Base-by-base conservation (phyloP, 2,329 filamentous ascomycete species). In the Colletotrichum truncatum region DNA sequence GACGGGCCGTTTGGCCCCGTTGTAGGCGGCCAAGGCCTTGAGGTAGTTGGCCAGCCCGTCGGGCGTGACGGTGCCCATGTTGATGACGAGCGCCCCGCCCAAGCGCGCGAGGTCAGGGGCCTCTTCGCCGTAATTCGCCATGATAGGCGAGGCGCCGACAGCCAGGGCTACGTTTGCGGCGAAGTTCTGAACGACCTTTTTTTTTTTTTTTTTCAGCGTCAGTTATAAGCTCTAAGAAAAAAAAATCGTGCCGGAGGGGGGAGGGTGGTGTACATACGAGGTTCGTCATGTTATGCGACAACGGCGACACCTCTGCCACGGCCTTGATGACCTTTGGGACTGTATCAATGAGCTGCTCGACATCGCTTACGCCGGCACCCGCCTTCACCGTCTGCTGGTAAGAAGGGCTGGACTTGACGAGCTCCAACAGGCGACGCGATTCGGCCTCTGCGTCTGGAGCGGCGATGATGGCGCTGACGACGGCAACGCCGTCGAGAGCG, bases 261-360 rank as follows among this genome's bases (percentile, higher is more conserved):
- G 30, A 21, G 12, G 6, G 2, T 12, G 8, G 0, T 14, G 4
- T 4, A 62, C 74, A 53, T 68, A 83, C 95, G 55, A 94, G 85
- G 76, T 98, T 98, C 56, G 96, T 98, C 93, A 98, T 98, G 79
- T 97, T 98, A 80, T 98, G 95, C 53, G 91, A 92, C 21, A 98
- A 84, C 0, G 94, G 94, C 61, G 87, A 90, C 43, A 79, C 83
- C 3, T 82, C 76, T 5, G 87, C 87, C 49, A 97, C 85, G 6
- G 84, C 82, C 64, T 81, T 82, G 43, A 97, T 82, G 16, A 92
- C 78, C 39, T 73, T 72, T 2, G 77, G 75, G 4, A 76, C 74
- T 11, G 71, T 51, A 3, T 56, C 52, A 28, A 80, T n/a, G 9
- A 80, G 55, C 6, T 72, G 63, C 23, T 67, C 55, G 38, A 45